phyloP scores from a whole-genome alignment of 768 basidiomycete species.

The Gautieria morchelliformis region DNA sequence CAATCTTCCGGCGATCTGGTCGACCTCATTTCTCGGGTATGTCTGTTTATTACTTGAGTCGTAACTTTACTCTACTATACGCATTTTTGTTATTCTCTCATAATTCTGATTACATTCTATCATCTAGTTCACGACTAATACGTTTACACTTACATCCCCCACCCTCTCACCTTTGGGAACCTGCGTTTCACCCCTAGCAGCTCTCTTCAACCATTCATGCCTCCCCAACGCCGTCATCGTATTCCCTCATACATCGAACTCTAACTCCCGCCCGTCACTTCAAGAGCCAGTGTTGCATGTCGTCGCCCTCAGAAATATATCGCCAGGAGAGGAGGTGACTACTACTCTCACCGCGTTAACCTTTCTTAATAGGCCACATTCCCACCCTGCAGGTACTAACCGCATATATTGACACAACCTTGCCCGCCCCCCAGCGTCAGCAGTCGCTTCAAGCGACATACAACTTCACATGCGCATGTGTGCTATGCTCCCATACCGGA shows the following conservation, averaged over 20 bases:
- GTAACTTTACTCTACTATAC: neutral
- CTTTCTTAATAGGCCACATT: neutral
- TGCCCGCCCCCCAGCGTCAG: conserved; percentile 48
- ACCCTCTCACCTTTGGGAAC: conserved; percentile 75
- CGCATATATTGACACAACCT: conserved; percentile 78
- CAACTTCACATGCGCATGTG: conserved; percentile 66
- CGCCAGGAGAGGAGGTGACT: conserved; percentile 59
- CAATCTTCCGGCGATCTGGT: conserved; percentile 53
- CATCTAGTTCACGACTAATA: conserved; percentile 82
- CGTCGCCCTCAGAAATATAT: conserved; percentile 58
- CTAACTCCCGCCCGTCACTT: conserved; percentile 6
- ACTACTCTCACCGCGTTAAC: neutral
- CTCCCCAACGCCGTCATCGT: conserved; percentile 86
- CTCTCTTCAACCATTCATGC: conserved; percentile 84
- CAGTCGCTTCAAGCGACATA: conserved; percentile 60
- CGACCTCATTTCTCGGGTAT: conserved; percentile 61
- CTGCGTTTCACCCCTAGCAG: conserved; percentile 69
- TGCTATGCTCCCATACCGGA: conserved; percentile 34
- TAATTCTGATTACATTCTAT: neutral
- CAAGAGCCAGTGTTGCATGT: conserved; percentile 61
- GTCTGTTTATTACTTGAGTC: conserved; percentile 13
- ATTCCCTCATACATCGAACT: conserved; percentile 49
- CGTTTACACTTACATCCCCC: conserved; percentile 76
- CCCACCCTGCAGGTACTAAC: conserved; percentile 51
- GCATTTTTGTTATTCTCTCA: neutral